Evolutionary conservation across 2,329 filamentous ascomycete species (phyloP).

Genomic region (Colletotrichum ledebouriae): DNA sequence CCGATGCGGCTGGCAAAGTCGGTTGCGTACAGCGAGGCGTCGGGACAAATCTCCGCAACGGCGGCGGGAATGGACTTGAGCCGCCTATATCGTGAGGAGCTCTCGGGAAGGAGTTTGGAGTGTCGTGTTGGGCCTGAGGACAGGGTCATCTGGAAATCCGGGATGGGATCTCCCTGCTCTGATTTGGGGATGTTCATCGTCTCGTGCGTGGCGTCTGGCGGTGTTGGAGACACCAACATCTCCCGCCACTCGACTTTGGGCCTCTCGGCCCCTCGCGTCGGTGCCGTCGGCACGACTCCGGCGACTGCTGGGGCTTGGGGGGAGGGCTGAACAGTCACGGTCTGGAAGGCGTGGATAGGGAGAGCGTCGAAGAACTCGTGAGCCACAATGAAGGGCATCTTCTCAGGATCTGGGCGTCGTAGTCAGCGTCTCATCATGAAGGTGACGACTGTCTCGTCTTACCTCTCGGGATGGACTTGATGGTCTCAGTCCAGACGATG

Average conservation of each 20-base stretch:
- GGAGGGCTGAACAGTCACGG: constrained; percentile 62
- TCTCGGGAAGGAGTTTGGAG: constrained; percentile 85
- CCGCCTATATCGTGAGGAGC: constrained; percentile 81
- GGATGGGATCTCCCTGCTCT: constrained; percentile 65
- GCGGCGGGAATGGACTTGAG: constrained; percentile 77
- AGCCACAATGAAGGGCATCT: constrained; percentile 92
- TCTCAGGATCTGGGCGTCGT: constrained; percentile 66
- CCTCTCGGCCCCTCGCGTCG: constrained; percentile 54
- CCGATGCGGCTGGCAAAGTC: constrained; percentile 91
- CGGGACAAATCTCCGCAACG: constrained; percentile 90
- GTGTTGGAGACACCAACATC: constrained; percentile 80
- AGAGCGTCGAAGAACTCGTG: constrained; percentile 99
- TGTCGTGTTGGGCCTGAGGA: constrained; percentile 83
- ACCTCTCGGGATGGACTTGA: constrained; percentile 83
- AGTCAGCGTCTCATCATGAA: not conserved
- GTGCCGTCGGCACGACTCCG: constrained; percentile 55
- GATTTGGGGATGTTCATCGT: constrained; percentile 67
- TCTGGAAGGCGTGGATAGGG: constrained; percentile 95
- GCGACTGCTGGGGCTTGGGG: constrained; percentile 18
- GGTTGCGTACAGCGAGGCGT: constrained; percentile 82
- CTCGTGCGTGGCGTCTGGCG: constrained; percentile 65
- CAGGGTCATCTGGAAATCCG: constrained; percentile 90
- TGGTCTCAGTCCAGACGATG: constrained; percentile 92
- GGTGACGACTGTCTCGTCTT: constrained; percentile 45
- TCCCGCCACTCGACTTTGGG: constrained; percentile 79